Base-by-base conservation (phyloP, 2,329 filamentous ascomycete species). In the Talaromyces sp. region DNA sequence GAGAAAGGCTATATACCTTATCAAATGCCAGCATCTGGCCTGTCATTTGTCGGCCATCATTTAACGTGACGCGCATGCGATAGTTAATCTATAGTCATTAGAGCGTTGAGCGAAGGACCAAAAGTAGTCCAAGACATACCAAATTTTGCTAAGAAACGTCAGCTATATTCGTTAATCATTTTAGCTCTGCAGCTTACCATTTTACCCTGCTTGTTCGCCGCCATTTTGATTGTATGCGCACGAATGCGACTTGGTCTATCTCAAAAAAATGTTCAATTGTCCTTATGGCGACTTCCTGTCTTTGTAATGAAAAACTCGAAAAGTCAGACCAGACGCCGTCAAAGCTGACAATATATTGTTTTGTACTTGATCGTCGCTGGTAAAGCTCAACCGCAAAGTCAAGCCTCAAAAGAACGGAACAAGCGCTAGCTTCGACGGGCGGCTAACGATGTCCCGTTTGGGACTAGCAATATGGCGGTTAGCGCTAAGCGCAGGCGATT, bases 11-110 rank as follows among this genome's bases (percentile, higher is more conserved):
- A 18, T 68, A 62, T 79, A 93, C 92, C 86, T 98, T 98, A 79
- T 99, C 95, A 73, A 98, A 99, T 61, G 95, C 95, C 69, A 99
- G 86, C 91, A 99, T 96, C 79, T 98, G 92, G 66, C 93, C 95
- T 44, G 92, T 93, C 88, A 99, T 96, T 78, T 97, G 92, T 73
- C 95, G 88, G 68, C 92, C 92, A 81, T 99, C 95, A 74, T 91
- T 92, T 77, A 99, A 85, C 62, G 93, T 98, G 68, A 97, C 89
- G 76, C 93, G 89, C 93, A 99, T 98, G 80, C 93, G 92, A 84
- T 96, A 98, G 83, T 99, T 98, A 85, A 99, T 96, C 95, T 98
- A 35, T 31, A 25, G 62, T 12, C n/a, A 63, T 39, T 50, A 59
- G 46, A 55, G 18, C 46, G 11, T 31, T 33, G 18, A 59, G 16